Evolutionary conservation across 805 yeast genomes (phyloP).

Genomic region (Ogataea philodendri): DNA sequence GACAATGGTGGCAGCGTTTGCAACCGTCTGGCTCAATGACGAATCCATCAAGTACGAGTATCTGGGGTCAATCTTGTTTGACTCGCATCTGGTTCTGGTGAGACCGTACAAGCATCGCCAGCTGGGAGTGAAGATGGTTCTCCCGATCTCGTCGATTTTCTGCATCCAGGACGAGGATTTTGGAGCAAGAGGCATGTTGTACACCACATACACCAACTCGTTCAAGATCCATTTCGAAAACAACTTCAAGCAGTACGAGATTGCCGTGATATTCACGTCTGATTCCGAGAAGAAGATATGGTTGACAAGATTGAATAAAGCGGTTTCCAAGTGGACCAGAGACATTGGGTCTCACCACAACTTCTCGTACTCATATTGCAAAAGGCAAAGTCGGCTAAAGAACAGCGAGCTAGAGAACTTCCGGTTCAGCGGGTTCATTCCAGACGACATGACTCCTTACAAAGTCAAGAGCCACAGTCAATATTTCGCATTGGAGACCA

Average conservation of each 20-base stretch:
- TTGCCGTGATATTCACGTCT: constrained; percentile 37
- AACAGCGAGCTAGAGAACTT: constrained; percentile 10
- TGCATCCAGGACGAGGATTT: constrained; percentile 23
- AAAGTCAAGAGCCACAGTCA: constrained; percentile 17
- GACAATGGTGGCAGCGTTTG: constrained; percentile 42
- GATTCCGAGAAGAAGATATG: constrained; percentile 40
- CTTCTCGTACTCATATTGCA: constrained; percentile 23
- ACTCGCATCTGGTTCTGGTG: constrained; percentile 47
- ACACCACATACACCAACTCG: constrained; percentile 31
- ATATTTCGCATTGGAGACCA: constrained; percentile 24
- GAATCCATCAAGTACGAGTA: constrained; percentile 17
- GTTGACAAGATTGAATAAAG: constrained; percentile 32
- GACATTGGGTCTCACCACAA: constrained; percentile 37
- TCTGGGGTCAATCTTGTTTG: constrained; percentile 44
- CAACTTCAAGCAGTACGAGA: constrained; percentile 41
- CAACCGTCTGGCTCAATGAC: constrained; percentile 39
- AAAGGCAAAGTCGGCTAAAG: constrained; percentile 16
- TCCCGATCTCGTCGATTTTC: constrained; percentile 42
- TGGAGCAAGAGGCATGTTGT: constrained; percentile 27
- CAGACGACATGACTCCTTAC: constrained; percentile 16
- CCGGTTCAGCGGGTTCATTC: constrained; percentile 18
- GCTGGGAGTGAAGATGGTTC: constrained; percentile 41
- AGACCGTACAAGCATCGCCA: constrained; percentile 26
- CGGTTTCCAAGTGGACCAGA: constrained; percentile 19
- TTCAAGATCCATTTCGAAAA: constrained; percentile 50